A percentile compares a stretch with the other conserved stretches of the same genome.
phyloP scores from a whole-genome alignment of 257 asterid genomes.

The Fraxinus quadrangulata region DNA sequence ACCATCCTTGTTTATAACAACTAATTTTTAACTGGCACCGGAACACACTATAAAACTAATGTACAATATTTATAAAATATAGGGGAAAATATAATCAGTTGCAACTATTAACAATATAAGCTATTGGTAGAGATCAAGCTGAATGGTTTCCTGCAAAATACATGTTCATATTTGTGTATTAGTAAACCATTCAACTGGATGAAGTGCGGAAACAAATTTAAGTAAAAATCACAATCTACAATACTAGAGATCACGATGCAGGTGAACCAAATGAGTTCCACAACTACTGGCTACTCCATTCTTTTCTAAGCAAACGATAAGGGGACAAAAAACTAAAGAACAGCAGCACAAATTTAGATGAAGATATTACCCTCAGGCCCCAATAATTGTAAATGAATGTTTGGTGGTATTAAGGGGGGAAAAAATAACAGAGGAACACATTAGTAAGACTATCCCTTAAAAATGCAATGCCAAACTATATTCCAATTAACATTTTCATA shows the following conservation, averaged over 20 bases:
- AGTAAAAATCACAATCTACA: background rate
- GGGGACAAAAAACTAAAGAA: background rate
- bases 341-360: background rate
- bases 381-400: background rate
- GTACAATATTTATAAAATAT: background rate
- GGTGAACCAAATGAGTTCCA: background rate
- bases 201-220: background rate
- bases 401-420: background rate
- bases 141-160: background rate
- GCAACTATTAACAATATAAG: background rate
- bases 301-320: background rate
- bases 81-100: background rate
- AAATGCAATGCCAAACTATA: background rate
- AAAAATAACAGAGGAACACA: background rate
- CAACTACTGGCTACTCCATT: background rate
- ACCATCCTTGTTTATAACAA: conserved; percentile 14
- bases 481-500: conserved; percentile 28
- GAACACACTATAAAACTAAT: background rate
- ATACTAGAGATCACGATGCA: background rate
- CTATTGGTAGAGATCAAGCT: background rate
- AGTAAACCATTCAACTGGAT: background rate
- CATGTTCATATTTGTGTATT: background rate
- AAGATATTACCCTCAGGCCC: background rate
- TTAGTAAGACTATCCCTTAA: background rate
- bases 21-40: background rate